Evolutionary conservation across 257 asterid species (phyloP).

Genomic region (Rehmannia glutinosa): DNA sequence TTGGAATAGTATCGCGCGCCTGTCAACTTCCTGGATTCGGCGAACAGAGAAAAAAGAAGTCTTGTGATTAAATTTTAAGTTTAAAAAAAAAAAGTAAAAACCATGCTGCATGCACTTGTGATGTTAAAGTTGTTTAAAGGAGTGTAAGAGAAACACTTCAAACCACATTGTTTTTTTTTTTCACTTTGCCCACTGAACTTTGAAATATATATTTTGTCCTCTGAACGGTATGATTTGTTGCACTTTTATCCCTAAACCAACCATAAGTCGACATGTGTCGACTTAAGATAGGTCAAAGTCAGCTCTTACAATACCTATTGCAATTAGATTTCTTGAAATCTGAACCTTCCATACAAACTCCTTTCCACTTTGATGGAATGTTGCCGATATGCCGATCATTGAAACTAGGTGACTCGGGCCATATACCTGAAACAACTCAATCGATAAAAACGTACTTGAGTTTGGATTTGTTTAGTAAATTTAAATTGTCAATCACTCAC

Average conservation of each 20-base stretch:
- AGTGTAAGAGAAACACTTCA: no score
- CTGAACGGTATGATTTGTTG: no score
- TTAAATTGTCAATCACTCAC: no score
- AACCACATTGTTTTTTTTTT: not conserved
- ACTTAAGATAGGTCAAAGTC: no score
- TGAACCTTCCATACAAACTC: conserved; percentile 71
- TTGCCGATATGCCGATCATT: conserved; percentile 45
- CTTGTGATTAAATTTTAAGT: no score
- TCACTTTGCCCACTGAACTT: not conserved
- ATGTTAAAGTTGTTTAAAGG: no score
- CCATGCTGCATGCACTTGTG: no score
- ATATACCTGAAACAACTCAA: conserved; percentile 47
- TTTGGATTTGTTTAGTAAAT: no score
- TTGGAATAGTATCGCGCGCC: conserved; percentile 63
- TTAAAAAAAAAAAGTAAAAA: not conserved
- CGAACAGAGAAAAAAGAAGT: no score
- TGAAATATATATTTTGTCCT: no score
- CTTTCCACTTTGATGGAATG: conserved; percentile 76
- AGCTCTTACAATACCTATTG: conserved; percentile 47
- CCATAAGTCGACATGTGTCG: no score
- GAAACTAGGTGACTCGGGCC: conserved; percentile 88
- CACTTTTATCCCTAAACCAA: no score
- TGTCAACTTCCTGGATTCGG: conserved; percentile 50
- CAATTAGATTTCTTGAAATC: conserved; percentile 56
- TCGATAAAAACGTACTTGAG: not conserved